Evolutionary conservation across 305 asterid species (phyloP), one percentile per base, ranked within the genome.

Genomic region (Fraxinus angustifolia): DNA sequence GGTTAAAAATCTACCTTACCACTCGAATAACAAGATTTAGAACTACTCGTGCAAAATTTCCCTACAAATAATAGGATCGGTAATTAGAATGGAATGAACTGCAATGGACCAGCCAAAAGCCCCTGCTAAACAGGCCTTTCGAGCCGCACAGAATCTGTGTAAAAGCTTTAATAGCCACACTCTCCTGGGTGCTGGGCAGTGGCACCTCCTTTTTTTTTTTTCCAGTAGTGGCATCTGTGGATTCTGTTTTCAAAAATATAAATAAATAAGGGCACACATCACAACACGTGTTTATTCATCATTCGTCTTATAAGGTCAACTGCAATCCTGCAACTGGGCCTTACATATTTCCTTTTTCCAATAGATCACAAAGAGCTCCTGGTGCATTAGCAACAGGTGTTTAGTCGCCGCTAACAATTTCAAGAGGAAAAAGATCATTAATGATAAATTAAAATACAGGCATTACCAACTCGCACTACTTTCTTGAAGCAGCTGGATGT

Each of bases 401-500:
- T 4, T 33, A 71, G n/a, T 71, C 45, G n/a, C 75, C 3, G 23
- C 26, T 14, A 33, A 10, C 42, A 33, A n/a, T 33, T 30, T 33
- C 75, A 70, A 33, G 73, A 14, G 19, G 6, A 68, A 68, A 68
- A 68, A 14, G 40, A 68, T 68, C 11, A 30, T 68, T 28, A 68
- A 10, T 68, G 3, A 68, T 6, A 68, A 71, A 71, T 71, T 71
- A 31, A 71, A 33, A 33, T 31, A 31, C 23, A 16, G 48, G 40
- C 45, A 31, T 71, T 34, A n/a, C 42, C 73, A 11, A 65, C 73
- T 65, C 73, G 28, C 31, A 8, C 14, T 21, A 60, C 73, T 28
- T 65, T 28, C 73, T 65, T 26, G 3, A 26, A 65, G 73, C 35
- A 65, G 75, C 82, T 58, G 60, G 42, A 68, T 75, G 76, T 14